Evolutionary conservation across 768 basidiomycete genomes (phyloP), one percentile per base, ranked within the genome.

Genomic region (Coprinopsis cinerea): DNA sequence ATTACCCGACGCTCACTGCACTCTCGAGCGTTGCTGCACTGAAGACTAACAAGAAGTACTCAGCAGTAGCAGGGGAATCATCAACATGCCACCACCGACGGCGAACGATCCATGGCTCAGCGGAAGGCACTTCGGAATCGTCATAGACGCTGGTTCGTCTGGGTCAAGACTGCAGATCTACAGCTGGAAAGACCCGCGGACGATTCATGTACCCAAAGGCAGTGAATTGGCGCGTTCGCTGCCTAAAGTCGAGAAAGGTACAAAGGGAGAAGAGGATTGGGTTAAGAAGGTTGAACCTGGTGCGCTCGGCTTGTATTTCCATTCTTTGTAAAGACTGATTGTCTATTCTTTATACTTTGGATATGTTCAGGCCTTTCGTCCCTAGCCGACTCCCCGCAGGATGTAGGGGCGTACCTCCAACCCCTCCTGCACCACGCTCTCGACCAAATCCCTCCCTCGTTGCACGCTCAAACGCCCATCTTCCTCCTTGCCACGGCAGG

Each of bases 91-190:
- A 39, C 86, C 90, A 43, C 83, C 86, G 52, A 79, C 76, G 51
- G 78, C 70, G 47, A 74, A 74, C 57, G 81, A 90, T 62, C 68
- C 83, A 53, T 92, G 90, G 90, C 77, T 88, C 49, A 68, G 77
- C 52, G 82, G 81, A 48, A 83, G 92, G 57, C 82, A 85, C 59
- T 95, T 92, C 67, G 92, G 91, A 52, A 79, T 98, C 52, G 93
- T 98, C 54, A 91, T 99, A 66, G 96, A 99, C 73, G 96, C 96
- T 62, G 96, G 96, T 53, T 96, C 93, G 64, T 97, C 93, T 20
- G 96, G 96, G 24, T 97, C 95, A 3, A 75, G 96, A 47, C 72
- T 97, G 28, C 94, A 97, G 65, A 92, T 98, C 57, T 98, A 99
- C 71, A 92, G 90, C 64, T 99, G 95, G 96, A 79, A 79, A 55